A percentile compares a stretch with the other conserved stretches of the same genome.
phyloP scores from a whole-genome alignment of 2,329 filamentous ascomycete species.

The Pseudophaeomoniella oleicola region DNA sequence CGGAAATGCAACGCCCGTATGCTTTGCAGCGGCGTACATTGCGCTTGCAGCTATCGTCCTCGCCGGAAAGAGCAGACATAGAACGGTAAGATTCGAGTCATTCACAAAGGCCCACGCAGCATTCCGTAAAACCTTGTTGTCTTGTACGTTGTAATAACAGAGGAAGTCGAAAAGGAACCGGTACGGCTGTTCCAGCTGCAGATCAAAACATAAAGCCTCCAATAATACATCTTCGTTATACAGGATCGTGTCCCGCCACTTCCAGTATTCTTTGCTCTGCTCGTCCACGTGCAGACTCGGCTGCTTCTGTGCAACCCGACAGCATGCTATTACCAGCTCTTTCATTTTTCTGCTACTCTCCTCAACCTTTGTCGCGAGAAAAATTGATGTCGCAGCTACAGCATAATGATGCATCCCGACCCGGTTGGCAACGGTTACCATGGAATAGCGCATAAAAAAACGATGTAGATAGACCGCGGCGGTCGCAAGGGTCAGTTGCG shows the following conservation, averaged over 20 bases:
- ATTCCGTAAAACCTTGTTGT: conserved; percentile 71
- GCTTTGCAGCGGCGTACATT: conserved; percentile 72
- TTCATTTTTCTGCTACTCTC: conserved; percentile 95
- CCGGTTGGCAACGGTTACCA: conserved; percentile 54
- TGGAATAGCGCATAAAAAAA: conserved; percentile 81
- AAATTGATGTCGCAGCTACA: conserved; percentile 79
- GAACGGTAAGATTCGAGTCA: conserved; percentile 69
- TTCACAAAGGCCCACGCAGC: conserved; percentile 89
- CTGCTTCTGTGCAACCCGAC: conserved; percentile 90
- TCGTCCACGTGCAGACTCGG: conserved; percentile 81
- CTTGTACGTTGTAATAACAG: conserved; percentile 54
- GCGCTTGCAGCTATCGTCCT: conserved; percentile 71
- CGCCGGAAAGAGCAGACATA: conserved; percentile 69
- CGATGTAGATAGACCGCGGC: conserved; percentile 91
- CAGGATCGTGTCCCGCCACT: conserved; percentile 88
- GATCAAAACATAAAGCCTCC: conserved; percentile 83
- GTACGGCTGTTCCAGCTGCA: conserved; percentile 82
- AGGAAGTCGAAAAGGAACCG: conserved; percentile 70
- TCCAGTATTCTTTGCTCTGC: conserved; percentile 96
- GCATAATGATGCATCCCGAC: conserved; percentile 81
- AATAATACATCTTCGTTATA: conserved; percentile 86
- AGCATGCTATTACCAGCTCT: conserved; percentile 84
- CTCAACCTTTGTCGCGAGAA: conserved; percentile 92
- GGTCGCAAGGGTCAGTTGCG: conserved; percentile 81
- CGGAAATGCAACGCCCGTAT: conserved; percentile 55